Conservation (phyloP, 2,329 filamentous ascomycete genomes). For the Fusarium azukiicola region DNA sequence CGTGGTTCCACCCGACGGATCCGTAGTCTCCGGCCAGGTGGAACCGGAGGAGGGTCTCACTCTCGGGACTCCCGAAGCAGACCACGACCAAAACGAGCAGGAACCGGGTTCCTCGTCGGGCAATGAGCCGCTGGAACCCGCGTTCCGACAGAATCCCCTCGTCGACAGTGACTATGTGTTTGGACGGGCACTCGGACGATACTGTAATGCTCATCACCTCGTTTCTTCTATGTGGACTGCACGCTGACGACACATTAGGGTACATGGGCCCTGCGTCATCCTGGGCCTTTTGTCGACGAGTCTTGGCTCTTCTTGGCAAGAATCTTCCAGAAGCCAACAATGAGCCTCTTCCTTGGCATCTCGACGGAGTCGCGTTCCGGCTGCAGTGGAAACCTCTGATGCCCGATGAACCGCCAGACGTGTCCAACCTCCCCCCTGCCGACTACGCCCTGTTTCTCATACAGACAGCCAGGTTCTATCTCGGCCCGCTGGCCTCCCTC, state of each 20-base stretch:
- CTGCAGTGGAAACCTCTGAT: slow-evolving; percentile 47
- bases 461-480: slow-evolving; percentile 51
- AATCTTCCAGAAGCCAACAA: slow-evolving; percentile 50
- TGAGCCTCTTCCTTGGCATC: slow-evolving; percentile 51
- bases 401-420: slow-evolving; percentile 47
- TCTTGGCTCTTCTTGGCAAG: slow-evolving; percentile 50
- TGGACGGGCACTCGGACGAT: slow-evolving; percentile 45
- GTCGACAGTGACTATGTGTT: slow-evolving; percentile 53
- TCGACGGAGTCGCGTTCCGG: slow-evolving; percentile 51
- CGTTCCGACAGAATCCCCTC: slow-evolving; percentile 50
- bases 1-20: slow-evolving; percentile 12
- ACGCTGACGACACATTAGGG: slow-evolving; percentile 30
- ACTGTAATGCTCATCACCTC: slow-evolving; percentile 27
- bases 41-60: slow-evolving; percentile 34
- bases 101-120: slow-evolving; percentile 7
- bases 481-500: slow-evolving; percentile 43
- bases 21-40: slow-evolving; percentile 10
- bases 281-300: slow-evolving; percentile 53
- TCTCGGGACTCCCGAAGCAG: slow-evolving; percentile 35
- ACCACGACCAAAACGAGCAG: neutral
- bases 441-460: slow-evolving; percentile 52
- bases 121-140: slow-evolving; percentile 47
- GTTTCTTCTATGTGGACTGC: neutral
- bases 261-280: slow-evolving; percentile 55
- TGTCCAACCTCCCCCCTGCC: slow-evolving; percentile 46